These are phyloP conservation scores for Diplodia sapinea DNA, from an alignment of 2,329 filamentous ascomycete species.

Conservation along the genomic window DNA sequence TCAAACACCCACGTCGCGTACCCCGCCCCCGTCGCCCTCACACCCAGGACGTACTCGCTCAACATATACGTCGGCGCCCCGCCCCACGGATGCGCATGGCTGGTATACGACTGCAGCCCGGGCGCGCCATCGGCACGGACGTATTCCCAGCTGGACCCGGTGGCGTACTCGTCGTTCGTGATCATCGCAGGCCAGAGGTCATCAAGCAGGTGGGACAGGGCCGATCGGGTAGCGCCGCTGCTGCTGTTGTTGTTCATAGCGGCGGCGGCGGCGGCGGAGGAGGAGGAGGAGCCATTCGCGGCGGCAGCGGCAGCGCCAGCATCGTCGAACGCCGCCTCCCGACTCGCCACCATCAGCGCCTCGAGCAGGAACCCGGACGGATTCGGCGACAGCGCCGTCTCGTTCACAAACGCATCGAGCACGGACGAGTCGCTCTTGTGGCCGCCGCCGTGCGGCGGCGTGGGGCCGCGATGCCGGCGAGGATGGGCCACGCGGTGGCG, in stretches of 20 bases:
- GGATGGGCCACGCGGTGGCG: constrained; percentile 44
- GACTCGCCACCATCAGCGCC: constrained; percentile 41
- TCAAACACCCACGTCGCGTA: constrained; percentile 16
- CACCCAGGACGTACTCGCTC: constrained; percentile 13
- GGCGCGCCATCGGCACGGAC: constrained; percentile 48
- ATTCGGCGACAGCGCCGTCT: constrained; percentile 51
- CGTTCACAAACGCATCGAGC: constrained; percentile 35
- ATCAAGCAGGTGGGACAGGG: constrained; percentile 43
- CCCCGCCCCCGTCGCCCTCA: constrained; percentile 5
- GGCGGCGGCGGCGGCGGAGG: too few relatives aligned
- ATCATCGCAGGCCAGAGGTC: constrained; percentile 54
- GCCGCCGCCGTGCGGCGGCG: too few relatives aligned
- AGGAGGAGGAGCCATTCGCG: too few relatives aligned
- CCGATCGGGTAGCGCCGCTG: neutral
- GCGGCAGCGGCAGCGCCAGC: too few relatives aligned
- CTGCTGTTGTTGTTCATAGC: too few relatives aligned
- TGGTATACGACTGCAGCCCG: constrained; percentile 52
- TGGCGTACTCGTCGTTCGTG: constrained; percentile 43
- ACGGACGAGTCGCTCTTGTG: constrained; percentile 40
- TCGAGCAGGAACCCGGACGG: constrained; percentile 54
- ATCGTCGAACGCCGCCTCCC: too few relatives aligned
- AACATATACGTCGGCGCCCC: constrained; percentile 55
- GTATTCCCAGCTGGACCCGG: constrained; percentile 56
- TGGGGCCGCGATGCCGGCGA: constrained; percentile 44
- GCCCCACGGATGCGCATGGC: constrained; percentile 54